These are phyloP conservation scores for Neurospora sp. DNA, from an alignment of 495 filamentous ascomycete species.

Conservation along the genomic window DNA sequence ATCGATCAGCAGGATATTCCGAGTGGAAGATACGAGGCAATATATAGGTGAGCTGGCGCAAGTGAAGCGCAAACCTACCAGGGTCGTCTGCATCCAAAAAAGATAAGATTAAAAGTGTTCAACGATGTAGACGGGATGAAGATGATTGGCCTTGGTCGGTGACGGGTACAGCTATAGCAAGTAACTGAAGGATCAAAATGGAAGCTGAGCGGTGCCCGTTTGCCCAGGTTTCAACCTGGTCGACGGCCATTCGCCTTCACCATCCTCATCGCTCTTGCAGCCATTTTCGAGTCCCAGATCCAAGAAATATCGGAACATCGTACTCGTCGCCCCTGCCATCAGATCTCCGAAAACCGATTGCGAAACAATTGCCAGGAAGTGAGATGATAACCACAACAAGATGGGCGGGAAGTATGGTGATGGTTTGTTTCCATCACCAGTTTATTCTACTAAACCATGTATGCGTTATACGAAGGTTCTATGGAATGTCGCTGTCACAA, in stretches of 20 bases:
- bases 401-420: neutral
- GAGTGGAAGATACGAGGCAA: neutral
- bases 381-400: neutral
- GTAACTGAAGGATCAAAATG: neutral
- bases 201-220: neutral
- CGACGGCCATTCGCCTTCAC: neutral
- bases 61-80: neutral
- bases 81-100: neutral
- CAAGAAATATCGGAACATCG: neutral
- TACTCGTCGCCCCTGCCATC: neutral
- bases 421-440: neutral
- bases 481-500: neutral
- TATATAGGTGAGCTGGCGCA: neutral
- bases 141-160: neutral
- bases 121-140: neutral
- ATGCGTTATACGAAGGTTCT: neutral
- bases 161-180: neutral
- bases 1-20: neutral
- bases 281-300: neutral
- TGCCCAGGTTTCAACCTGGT: neutral
- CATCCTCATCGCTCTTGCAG: neutral
- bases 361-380: neutral
- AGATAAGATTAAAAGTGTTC: neutral
- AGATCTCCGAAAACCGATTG: neutral
- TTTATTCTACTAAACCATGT: neutral